A percentile compares a stretch with the other conserved stretches of the same genome.
Evolutionary conservation across 2,329 filamentous ascomycete species (phyloP).

Genomic region (Penicillium thymicola): DNA sequence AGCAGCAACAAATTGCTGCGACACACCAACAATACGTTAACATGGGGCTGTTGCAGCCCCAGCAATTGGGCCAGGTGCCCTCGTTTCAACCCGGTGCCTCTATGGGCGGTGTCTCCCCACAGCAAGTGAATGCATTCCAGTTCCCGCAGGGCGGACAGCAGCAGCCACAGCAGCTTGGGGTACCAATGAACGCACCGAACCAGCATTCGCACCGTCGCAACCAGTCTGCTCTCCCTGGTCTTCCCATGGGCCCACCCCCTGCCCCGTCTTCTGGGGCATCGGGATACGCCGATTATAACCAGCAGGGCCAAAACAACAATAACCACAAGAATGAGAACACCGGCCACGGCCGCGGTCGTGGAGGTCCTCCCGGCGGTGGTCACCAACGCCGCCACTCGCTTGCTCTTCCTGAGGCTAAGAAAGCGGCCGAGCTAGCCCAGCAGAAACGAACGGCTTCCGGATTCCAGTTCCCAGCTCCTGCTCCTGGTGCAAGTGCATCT

Average conservation of each 20-base stretch:
- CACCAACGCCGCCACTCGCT: slow-evolving; percentile 94
- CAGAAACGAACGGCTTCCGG: slow-evolving; percentile 91
- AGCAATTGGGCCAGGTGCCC: slow-evolving; percentile 71
- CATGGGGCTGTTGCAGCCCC: slow-evolving; percentile 88
- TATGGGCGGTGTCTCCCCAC: slow-evolving; percentile 73
- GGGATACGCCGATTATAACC: slow-evolving; percentile 78
- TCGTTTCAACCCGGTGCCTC: slow-evolving; percentile 66
- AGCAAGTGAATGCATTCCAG: slow-evolving; percentile 71
- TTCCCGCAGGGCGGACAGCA: slow-evolving; percentile 78
- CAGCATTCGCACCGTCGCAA: slow-evolving; percentile 94
- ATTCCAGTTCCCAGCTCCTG: slow-evolving; percentile 88
- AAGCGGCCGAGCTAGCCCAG: slow-evolving; percentile 92
- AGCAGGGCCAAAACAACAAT: slow-evolving; percentile 52
- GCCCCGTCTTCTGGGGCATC: slow-evolving; percentile 87
- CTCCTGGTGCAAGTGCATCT: slow-evolving; percentile 52
- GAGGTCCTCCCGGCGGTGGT: slow-evolving; percentile 66
- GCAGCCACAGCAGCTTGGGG: slow-evolving; percentile 63
- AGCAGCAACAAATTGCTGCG: slow-evolving; percentile 95
- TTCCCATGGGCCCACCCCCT: slow-evolving; percentile 85
- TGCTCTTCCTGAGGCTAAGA: slow-evolving; percentile 92
- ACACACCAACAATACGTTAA: slow-evolving; percentile 97
- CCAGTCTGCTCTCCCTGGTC: slow-evolving; percentile 91
- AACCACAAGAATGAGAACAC: slow-evolving; percentile 71
- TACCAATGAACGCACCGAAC: slow-evolving; percentile 70
- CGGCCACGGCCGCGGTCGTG: slow-evolving; percentile 68